These are phyloP conservation scores for Coniella vitis DNA, from an alignment of 2,329 filamentous ascomycete genomes.

Conservation along the genomic window DNA sequence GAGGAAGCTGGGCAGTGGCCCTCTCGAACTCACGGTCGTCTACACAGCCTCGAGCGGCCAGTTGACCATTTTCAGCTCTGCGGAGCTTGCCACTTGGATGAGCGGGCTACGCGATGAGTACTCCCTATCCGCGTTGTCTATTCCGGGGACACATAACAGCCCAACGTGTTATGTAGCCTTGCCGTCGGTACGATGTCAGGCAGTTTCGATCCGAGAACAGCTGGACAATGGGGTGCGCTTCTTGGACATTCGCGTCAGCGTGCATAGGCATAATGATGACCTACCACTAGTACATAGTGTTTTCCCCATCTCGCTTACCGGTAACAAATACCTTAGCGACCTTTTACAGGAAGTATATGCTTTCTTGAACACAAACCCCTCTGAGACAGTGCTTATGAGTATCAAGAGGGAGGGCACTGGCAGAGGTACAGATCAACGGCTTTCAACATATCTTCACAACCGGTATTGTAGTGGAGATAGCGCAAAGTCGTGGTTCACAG, in stretches of 20 bases:
- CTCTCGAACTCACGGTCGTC: constrained; percentile 57
- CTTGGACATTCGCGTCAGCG: constrained; percentile 76
- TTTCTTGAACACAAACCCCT: constrained; percentile 72
- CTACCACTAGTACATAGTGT: constrained; percentile 82
- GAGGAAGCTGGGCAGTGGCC: constrained; percentile 16
- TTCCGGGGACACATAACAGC: constrained; percentile 93
- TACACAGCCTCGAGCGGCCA: constrained; percentile 52
- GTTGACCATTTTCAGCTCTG: constrained; percentile 63
- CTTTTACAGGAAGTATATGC: constrained; percentile 63
- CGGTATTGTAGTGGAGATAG: constrained; percentile 59
- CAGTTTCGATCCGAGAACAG: constrained; percentile 68
- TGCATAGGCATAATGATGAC: constrained; percentile 48
- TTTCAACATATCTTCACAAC: constrained; percentile 64
- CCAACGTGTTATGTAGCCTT: constrained; percentile 79
- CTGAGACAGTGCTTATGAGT: constrained; percentile 77
- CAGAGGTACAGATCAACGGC: constrained; percentile 68
- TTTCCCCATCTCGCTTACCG: constrained; percentile 81
- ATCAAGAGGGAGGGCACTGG: constrained; percentile 89
- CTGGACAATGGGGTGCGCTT: constrained; percentile 88
- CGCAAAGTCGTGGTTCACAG: constrained; percentile 64
- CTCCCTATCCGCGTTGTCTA: constrained; percentile 73
- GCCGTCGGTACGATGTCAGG: constrained; percentile 89
- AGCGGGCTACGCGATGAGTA: constrained; percentile 61
- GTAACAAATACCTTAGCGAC: constrained; percentile 69
- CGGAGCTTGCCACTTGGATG: constrained; percentile 75